Percentiles rank a stretch among this genome's conserved stretches.
Conservation (phyloP, 139 green algal genomes). For the Chlorella sp. region DNA sequence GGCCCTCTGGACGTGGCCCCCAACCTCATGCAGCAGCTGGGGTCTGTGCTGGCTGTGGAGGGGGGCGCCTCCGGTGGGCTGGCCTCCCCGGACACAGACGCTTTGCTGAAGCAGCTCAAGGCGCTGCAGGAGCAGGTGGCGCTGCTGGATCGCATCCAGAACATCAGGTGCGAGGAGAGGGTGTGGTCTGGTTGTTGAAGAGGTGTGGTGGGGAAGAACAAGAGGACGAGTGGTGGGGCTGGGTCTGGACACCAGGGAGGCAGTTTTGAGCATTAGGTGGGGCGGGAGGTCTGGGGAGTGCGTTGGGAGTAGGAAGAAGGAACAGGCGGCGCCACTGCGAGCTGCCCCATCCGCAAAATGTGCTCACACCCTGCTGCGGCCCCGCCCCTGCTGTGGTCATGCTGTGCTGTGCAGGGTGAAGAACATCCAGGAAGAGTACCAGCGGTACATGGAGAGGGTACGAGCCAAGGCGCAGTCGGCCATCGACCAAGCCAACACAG, state of each 20-base stretch:
- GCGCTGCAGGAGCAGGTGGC: constrained; percentile 74
- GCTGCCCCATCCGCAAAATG: not conserved
- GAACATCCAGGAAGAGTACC: constrained; percentile 87
- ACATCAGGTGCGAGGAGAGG: constrained; percentile 47
- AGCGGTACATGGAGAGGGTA: constrained; percentile 87
- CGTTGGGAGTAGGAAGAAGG: too few species aligned
- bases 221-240: too few species aligned
- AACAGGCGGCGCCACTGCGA: too few species aligned
- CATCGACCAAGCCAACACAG: constrained; percentile 83
- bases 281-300: too few species aligned
- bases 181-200: too few species aligned
- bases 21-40: constrained; percentile 55
- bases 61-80: constrained; percentile 9
- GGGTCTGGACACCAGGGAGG: too few species aligned
- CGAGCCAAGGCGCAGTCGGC: constrained; percentile 79
- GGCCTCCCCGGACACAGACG: constrained; percentile 43
- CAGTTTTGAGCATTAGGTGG: too few species aligned
- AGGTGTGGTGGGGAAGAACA: too few species aligned
- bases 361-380: not conserved
- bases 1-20: constrained; percentile 57
- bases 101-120: constrained; percentile 50
- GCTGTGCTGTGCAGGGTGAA: constrained; percentile 46
- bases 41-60: constrained; percentile 44
- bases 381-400: too few species aligned
- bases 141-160: constrained; percentile 82